Percentiles rank a stretch among this genome's conserved stretches.
Evolutionary conservation across 345 rosid species (phyloP).

Genomic region (Euphorbia lathyris): DNA sequence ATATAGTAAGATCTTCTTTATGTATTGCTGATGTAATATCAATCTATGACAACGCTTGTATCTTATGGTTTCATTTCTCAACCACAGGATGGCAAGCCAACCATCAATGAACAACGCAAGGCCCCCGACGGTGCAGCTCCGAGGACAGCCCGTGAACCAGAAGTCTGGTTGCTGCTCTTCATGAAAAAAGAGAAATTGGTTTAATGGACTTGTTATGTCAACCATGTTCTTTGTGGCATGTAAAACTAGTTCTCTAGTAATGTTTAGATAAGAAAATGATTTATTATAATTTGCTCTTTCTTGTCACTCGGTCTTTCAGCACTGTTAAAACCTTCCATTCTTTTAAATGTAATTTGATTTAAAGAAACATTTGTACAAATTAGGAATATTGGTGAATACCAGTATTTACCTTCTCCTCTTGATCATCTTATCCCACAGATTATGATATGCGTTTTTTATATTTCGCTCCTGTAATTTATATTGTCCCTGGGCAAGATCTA

Average conservation of each 20-base stretch:
- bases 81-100: slow-evolving; percentile 73
- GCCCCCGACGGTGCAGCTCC: slow-evolving; percentile 65
- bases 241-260: slow-evolving; percentile 38
- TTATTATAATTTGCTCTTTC: slow-evolving; percentile 27
- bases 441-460: too few relatives aligned
- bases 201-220: slow-evolving; percentile 11
- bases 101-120: slow-evolving; percentile 60
- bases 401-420: slow-evolving; percentile 23
- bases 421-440: neutral
- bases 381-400: slow-evolving; percentile 38
- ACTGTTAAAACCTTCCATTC: slow-evolving; percentile 38
- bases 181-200: slow-evolving; percentile 18
- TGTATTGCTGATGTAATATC: neutral
- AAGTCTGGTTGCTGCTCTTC: slow-evolving; percentile 73
- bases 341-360: slow-evolving; percentile 48
- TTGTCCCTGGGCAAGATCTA: too few relatives aligned
- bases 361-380: slow-evolving; percentile 48
- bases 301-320: slow-evolving; percentile 19
- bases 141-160: slow-evolving; percentile 69
- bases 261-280: slow-evolving; percentile 31
- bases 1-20: neutral
- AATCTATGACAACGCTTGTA: neutral
- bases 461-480: too few relatives aligned
- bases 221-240: slow-evolving; percentile 38
- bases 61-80: neutral